Conservation (phyloP, 2,329 filamentous ascomycete genomes). For the Colletotrichum zoysiae region DNA sequence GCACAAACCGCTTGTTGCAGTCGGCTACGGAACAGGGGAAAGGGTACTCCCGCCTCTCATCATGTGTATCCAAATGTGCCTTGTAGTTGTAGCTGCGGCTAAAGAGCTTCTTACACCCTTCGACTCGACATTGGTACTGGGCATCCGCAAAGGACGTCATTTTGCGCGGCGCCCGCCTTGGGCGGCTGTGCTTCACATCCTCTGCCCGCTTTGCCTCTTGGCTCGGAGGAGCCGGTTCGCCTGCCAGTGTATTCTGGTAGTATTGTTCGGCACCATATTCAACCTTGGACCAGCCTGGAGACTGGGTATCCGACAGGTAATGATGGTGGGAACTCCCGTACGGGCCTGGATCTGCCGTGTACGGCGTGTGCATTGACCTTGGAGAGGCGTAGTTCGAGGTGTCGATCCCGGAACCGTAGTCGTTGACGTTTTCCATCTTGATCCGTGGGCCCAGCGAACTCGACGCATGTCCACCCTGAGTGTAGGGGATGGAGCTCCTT, state of each 20-base stretch:
- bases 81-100: constrained; percentile 89
- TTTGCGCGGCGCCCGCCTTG: constrained; percentile 59
- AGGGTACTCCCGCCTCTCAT: constrained; percentile 77
- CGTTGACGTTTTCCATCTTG: constrained; percentile 54
- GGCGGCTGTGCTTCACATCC: constrained; percentile 44
- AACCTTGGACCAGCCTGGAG: constrained; percentile 54
- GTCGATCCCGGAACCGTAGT: constrained; percentile 54
- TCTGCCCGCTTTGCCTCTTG: constrained; percentile 45
- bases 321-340: constrained; percentile 23
- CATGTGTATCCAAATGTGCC: constrained; percentile 87
- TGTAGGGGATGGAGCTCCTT: constrained; percentile 23
- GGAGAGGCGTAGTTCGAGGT: constrained; percentile 58
- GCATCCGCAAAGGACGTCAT: constrained; percentile 77
- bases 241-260: constrained; percentile 39
- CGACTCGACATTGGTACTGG: constrained; percentile 76
- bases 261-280: constrained; percentile 49
- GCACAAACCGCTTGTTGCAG: constrained; percentile 82
- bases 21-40: constrained; percentile 74
- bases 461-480: background rate
- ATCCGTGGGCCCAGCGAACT: constrained; percentile 51
- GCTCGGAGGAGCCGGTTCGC: constrained; percentile 36
- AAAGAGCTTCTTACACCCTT: constrained; percentile 82
- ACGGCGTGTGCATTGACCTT: constrained; percentile 52
- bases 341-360: constrained; percentile 40
- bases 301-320: constrained; percentile 34